Conservation (phyloP, 345 rosid species). For the Iberis pinnata region DNA sequence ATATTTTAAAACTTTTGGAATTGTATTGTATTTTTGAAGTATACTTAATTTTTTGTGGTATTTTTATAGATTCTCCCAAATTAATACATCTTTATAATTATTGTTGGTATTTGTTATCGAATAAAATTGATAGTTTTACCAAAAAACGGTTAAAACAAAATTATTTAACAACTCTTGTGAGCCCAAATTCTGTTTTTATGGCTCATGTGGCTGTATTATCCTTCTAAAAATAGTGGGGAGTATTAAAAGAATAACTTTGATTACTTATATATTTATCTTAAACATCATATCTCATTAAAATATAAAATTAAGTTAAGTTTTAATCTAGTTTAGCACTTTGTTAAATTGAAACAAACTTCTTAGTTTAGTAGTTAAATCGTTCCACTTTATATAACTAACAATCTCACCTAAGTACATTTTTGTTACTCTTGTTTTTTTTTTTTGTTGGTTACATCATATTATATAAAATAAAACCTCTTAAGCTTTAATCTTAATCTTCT, state of each 20-base stretch:
- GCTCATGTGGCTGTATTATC: background rate
- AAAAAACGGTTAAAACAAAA: no score
- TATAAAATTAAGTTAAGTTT: background rate
- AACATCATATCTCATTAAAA: background rate
- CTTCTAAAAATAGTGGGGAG: constrained; percentile 7
- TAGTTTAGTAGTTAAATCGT: constrained; percentile 7
- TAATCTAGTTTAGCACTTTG: background rate
- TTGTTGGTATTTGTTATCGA: no score
- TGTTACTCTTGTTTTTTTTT: constrained; percentile 13
- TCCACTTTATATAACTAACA: background rate
- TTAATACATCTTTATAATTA: no score
- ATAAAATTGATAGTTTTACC: no score
- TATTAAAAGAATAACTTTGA: background rate
- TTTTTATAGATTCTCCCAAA: no score
- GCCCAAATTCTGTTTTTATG: no score
- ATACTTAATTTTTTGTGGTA: no score
- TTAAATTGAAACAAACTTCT: constrained; percentile 7
- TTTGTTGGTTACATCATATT: no score
- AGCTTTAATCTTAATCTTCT: no score
- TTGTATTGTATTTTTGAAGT: no score
- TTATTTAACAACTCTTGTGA: no score
- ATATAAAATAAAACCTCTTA: constrained; percentile 15
- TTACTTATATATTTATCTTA: background rate
- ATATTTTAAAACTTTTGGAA: no score
- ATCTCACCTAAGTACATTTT: background rate